phyloP scores from a whole-genome alignment of 306 rosid genomes.

The Quercus wislizeni region DNA sequence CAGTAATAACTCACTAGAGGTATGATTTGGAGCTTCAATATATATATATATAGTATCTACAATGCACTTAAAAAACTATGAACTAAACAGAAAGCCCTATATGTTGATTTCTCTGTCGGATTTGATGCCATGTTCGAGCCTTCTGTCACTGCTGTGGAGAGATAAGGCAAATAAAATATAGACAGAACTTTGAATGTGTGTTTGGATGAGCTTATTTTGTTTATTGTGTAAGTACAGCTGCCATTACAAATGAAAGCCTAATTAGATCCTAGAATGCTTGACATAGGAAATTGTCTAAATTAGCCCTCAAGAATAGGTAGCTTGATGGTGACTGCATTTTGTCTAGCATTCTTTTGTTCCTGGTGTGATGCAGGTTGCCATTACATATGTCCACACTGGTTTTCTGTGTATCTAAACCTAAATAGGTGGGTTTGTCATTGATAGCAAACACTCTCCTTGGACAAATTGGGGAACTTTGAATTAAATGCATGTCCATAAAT shows the following conservation, averaged over 20 bases:
- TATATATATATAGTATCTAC: background rate
- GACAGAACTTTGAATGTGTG: background rate
- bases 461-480: background rate
- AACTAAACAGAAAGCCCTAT: background rate
- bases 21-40: conserved; percentile 28
- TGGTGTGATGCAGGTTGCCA: background rate
- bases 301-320: background rate
- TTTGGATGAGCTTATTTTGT: too few species aligned
- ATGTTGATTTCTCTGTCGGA: background rate
- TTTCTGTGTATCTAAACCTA: background rate
- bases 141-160: background rate
- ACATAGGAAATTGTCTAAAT: background rate
- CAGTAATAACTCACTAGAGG: conserved; percentile 75
- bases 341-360: background rate
- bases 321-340: background rate
- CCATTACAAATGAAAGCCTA: background rate
- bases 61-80: background rate
- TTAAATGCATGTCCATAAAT: background rate
- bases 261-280: background rate
- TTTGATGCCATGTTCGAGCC: background rate
- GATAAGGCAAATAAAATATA: background rate
- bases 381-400: background rate
- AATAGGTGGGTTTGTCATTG: background rate
- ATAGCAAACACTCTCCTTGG: background rate
- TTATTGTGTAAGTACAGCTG: too few species aligned